Conservation (phyloP, 2,329 filamentous ascomycete species). For the Thelonectria rubi region DNA sequence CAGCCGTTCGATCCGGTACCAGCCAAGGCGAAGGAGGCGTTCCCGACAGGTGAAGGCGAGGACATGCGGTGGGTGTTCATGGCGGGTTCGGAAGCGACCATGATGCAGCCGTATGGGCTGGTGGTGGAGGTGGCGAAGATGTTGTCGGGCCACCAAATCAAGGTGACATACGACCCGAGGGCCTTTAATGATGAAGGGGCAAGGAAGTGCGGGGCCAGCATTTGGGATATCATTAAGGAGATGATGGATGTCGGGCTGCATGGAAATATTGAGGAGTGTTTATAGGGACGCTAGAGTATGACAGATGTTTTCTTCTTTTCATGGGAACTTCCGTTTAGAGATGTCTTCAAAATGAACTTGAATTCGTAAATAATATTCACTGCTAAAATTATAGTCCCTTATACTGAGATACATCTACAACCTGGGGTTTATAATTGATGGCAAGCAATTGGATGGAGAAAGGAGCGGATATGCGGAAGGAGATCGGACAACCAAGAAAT, state of each 20-base stretch:
- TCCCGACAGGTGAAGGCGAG: conserved; percentile 4
- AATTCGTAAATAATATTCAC: too few species aligned
- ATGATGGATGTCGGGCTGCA: not conserved
- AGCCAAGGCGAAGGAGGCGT: conserved; percentile 5
- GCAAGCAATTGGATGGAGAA: too few species aligned
- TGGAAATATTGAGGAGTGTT: not conserved
- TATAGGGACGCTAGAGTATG: not conserved
- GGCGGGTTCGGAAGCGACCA: conserved; percentile 18
- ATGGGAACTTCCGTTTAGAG: too few species aligned
- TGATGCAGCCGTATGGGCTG: conserved; percentile 21
- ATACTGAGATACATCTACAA: too few species aligned
- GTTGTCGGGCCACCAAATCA: conserved; percentile 8
- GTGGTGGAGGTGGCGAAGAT: conserved; percentile 20
- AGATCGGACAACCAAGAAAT: too few species aligned
- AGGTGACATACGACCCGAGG: conserved; percentile 17
- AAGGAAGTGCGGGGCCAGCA: not conserved
- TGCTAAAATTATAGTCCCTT: too few species aligned
- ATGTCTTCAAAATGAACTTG: too few species aligned
- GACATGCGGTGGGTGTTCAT: conserved; percentile 19
- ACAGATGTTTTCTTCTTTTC: not conserved
- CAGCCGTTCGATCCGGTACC: conserved; percentile 19
- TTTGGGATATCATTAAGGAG: not conserved
- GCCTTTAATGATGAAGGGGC: not conserved
- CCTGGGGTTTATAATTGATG: too few species aligned
- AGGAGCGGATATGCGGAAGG: too few species aligned